Evolutionary conservation across 164 flowering plant genomes (phyloP), one percentile per base, ranked within the genome.

Genomic region (Berberis thunbergii): DNA sequence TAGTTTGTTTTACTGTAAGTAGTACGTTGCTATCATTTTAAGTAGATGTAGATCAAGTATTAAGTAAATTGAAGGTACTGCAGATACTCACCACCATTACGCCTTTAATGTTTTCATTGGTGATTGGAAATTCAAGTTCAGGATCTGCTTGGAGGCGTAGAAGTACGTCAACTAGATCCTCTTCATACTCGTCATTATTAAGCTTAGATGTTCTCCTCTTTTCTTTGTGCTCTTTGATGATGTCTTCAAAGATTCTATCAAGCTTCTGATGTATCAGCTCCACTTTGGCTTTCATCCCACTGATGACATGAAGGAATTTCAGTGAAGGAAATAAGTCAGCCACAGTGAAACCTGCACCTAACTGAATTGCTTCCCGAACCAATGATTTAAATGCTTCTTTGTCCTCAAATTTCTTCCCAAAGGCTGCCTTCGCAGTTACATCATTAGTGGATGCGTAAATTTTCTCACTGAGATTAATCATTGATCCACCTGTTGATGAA

Each of bases 141-240:
- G 62, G 50, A 2, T 26, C 41, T 6, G 66, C 57, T 46, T 66
- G 69, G 64, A 68, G 64, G 40, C 67, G 49, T 2, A 77, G 60
- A 45, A 77, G 70, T 41, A 74, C 60, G 60, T 77, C 73, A n/a
- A 71, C 65, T n/a, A 77, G 43, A 64, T 73, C 70, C 10, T 57
- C 64, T 8, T 67, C 61, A 2, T 12, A 7, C 12, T 49, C 62
- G 41, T 46, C 57, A 39, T 41, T 12, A 38, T 52, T 53, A 6
- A 11, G 45, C 43, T 64, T 39, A 11, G 45, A 49, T 10, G 38
- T 41, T 41, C 26, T 56, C 41, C 39, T 40, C 1, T 57, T 57
- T 4, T 7, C 12, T 55, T 48, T 70, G 39, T 70, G 76, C 8
- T 76, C 74, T 10, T 63, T 61, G 49, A 77, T 55, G 50, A 77